Base-by-base conservation (phyloP, 2,329 filamentous ascomycete genomes). In the Coniella vitis region DNA sequence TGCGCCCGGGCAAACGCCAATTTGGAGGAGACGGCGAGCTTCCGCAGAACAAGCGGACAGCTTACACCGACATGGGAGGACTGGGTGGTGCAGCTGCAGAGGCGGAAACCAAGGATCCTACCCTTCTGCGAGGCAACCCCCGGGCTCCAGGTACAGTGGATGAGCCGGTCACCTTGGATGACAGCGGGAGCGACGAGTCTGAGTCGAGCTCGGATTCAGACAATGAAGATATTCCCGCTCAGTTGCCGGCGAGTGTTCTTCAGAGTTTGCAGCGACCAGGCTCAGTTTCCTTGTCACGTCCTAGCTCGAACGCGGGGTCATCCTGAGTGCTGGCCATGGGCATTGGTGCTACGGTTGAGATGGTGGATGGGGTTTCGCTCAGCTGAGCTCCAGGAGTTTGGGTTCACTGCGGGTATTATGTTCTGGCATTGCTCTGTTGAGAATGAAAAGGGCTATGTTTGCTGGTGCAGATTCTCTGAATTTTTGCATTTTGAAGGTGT, bases 161-260 rank as follows among this genome's bases (percentile, higher is more conserved):
- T 3, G 51, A 54, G 38, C 51, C 51, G 4, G 43, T 54, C 32
- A 41, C 48, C 4, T 17, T 54, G 45, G 16, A 57, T 39, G 41
- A 59, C 16, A 61, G 60, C 38, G 41, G 58, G 16, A 61, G 60
- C 0, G 60, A 60, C 7, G 63, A 61, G 1, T 59, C 57, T 5
- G 60, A 60, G 17, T 52, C 49, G 4, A 41, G n/a, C 12, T 17
- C 9, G 5, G 25, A 16, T 9, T 47, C 45, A 20, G 61, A 60
- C 25, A 57, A 63, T 25, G 61, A 63, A 9, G 64, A 65, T 37
- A 67, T 67, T 29, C 65, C 65, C 0, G 58, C 64, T 1, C 58
- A 55, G 7, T 53, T 67, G 14, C 65, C 65, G 0, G 38, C 59
- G 1, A 57, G 59, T n/a, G 57, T 65, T 7, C 55, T 60, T 14